phyloP scores from a whole-genome alignment of 1,284 basidiomycete genomes.

The Athelia sp. region DNA sequence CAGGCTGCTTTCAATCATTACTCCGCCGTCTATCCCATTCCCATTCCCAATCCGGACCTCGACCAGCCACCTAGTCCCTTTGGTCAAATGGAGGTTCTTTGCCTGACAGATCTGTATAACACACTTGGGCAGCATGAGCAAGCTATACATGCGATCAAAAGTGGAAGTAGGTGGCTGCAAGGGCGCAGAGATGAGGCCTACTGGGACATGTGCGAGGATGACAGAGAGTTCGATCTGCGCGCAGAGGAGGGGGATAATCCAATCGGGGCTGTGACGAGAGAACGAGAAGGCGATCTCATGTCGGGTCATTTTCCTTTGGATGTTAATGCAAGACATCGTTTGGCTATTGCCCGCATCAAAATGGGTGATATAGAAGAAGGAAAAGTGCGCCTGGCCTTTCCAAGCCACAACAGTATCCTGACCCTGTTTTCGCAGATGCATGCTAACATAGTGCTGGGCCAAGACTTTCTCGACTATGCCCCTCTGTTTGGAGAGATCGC shows the following conservation, averaged over 20 bases:
- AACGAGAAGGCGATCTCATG: conserved; percentile 28
- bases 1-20: conserved; percentile 55
- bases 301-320: conserved; percentile 68
- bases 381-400: conserved; percentile 44
- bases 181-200: conserved; percentile 69
- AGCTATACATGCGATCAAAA: conserved; percentile 68
- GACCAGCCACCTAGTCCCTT: conserved; percentile 28
- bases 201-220: conserved; percentile 84
- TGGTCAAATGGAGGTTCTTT: conserved; percentile 62
- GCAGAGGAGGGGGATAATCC: conserved; percentile 26
- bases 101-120: conserved; percentile 82
- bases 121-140: conserved; percentile 64
- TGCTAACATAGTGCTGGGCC: conserved; percentile 61
- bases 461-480: conserved; percentile 74
- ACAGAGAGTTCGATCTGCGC: conserved; percentile 78
- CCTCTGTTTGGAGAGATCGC: conserved; percentile 81
- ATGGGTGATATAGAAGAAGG: conserved; percentile 81
- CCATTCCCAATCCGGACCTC: conserved; percentile 33
- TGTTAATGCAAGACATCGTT: conserved; percentile 77
- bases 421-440: conserved; percentile 53
- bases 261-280: conserved; percentile 6
- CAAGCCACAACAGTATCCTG: conserved; percentile 2
- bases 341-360: conserved; percentile 83
- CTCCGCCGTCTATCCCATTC: conserved; percentile 27
- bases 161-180: conserved; percentile 87